These are phyloP conservation scores for Fusarium lyarnte DNA, from an alignment of 2,329 filamentous ascomycete species.

Conservation along the genomic window DNA sequence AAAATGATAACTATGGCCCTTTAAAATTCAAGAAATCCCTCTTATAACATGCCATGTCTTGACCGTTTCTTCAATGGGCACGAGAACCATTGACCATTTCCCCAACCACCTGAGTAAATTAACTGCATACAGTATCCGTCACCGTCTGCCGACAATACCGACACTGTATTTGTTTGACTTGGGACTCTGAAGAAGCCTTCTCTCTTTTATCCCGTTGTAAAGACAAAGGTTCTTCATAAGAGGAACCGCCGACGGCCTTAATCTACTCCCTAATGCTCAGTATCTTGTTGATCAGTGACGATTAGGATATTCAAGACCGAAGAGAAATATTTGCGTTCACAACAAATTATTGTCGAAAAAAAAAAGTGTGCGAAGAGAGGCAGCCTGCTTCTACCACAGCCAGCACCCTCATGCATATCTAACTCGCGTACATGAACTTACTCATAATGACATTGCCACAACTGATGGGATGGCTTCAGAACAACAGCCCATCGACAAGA, in stretches of 20 bases:
- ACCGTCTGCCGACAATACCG: accelerated
- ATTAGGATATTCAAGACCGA: conserved; percentile 26
- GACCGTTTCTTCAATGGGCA: neutral
- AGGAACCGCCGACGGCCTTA: conserved; percentile 12
- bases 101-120: conserved; percentile 1
- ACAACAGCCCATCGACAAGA: conserved; percentile 12
- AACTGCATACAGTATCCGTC: conserved; percentile 2
- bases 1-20: neutral
- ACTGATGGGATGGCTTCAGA: conserved; percentile 13
- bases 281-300: neutral
- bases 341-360: neutral
- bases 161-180: conserved; percentile 5
- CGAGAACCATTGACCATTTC: neutral
- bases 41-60: neutral
- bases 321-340: neutral
- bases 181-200: neutral
- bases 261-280: conserved; percentile 19
- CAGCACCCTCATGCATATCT: neutral
- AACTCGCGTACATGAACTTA: conserved; percentile 13
- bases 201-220: neutral
- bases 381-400: neutral
- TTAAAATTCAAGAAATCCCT: neutral
- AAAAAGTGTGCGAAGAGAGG: neutral
- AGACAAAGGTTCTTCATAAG: conserved; percentile 9
- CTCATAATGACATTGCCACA: neutral